phyloP scores from a whole-genome alignment of 805 yeast species.

The Sugiyamaella floridensis region DNA sequence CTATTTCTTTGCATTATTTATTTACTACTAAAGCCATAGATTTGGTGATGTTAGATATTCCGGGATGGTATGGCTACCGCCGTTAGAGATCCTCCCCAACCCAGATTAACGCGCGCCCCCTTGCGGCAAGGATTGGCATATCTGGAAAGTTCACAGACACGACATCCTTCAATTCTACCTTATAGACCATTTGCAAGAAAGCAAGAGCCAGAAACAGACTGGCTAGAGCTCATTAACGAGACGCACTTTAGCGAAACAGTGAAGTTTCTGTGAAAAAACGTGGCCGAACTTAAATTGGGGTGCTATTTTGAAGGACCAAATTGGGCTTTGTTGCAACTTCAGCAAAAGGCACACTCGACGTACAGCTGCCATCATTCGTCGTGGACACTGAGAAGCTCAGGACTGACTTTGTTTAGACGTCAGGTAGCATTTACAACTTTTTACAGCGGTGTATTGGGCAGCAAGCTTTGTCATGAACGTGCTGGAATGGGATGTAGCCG shows the following conservation, averaged over 20 bases:
- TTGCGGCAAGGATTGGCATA: neutral
- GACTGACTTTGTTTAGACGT: too few species aligned
- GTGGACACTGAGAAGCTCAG: too few species aligned
- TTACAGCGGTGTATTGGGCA: too few species aligned
- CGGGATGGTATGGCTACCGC: too few species aligned
- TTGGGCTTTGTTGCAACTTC: neutral
- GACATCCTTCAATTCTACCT: neutral
- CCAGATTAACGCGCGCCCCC: neutral
- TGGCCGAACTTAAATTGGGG: neutral
- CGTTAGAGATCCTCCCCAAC: too few species aligned
- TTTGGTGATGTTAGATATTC: too few species aligned
- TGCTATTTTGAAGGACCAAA: neutral
- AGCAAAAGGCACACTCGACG: neutral
- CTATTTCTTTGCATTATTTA: neutral
- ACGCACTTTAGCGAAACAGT: too few species aligned
- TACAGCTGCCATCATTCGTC: too few species aligned
- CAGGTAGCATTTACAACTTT: too few species aligned
- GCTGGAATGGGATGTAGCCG: slow-evolving; percentile 20
- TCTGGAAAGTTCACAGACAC: neutral
- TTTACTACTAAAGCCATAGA: neutral
- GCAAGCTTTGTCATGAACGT: slow-evolving; percentile 3
- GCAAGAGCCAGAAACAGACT: too few species aligned
- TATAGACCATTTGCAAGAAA: too few species aligned
- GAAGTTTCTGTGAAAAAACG: neutral
- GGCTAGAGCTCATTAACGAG: too few species aligned